Evolutionary conservation across 2,329 filamentous ascomycete species (phyloP), one percentile per base, ranked within the genome.

Genomic region (Hypoxylon sp.): DNA sequence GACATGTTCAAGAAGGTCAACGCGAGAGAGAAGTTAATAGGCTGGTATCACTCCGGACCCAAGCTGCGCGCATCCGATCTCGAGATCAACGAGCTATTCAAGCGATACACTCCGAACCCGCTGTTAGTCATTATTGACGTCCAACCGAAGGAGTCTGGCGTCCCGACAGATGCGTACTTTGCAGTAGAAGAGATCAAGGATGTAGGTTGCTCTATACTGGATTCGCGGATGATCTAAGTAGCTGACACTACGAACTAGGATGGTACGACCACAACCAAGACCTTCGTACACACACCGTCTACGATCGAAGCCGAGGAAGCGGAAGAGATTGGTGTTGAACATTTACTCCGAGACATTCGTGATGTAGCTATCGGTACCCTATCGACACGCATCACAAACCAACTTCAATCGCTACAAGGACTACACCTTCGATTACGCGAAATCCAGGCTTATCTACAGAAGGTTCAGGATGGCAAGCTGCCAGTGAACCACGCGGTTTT

Each of bases 1-100:
- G 96, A 98, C 81, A 99, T 99, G 96, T 99, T 99, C 88, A 99
- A 99, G 86, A 98, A 98, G 84, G 94, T 99, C 86, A 99, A 99
- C 84, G 96, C 96, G 67, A 87, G 93, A 70, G 96, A 99, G 84
- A 98, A 98, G 89, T 87, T 99, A 79, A 96, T 99, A 86, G 96
- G 96, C 77, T 99, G 96, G 96, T 99, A 99, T 81, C 96, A 99
- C 82, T 97, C 96, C 19, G 96, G 96, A 43, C 96, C 96, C 39
- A 99, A 98, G 86, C 86, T 99, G 76, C 90, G 96, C 78, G 95
- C 94, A 60, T 97, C 96, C 47, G 96, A 99, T 85, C 84, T 99
- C 72, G 93, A 98, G 83, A 97, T 99, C 90, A 99, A 99, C 82
- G 96, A 99, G 83, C 88, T 99, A 64, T 98, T 99, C 88, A 99